A percentile compares a stretch with the other conserved stretches of the same genome.
Evolutionary conservation across 805 yeast species (phyloP).

Genomic region (Saitoella complicata): DNA sequence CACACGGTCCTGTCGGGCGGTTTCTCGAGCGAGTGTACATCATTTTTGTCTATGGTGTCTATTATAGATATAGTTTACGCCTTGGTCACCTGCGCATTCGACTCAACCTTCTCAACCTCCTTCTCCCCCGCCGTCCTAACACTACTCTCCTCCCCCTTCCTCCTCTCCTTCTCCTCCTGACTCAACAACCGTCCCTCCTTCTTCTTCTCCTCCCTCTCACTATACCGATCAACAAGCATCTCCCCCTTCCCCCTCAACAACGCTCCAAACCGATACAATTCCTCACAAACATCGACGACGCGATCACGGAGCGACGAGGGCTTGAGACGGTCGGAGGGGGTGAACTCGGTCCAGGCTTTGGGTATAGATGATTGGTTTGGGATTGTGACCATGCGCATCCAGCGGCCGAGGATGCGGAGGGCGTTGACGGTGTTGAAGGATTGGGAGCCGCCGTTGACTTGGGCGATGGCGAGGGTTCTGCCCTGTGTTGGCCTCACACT

Average conservation of each 20-base stretch:
- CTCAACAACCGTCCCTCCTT: not conserved
- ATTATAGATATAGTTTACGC: too few species aligned
- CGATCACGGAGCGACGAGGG: slow-evolving; percentile 3
- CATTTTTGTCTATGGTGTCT: too few species aligned
- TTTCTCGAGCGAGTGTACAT: too few species aligned
- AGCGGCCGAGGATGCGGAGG: slow-evolving; percentile 3
- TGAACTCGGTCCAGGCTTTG: slow-evolving; percentile 2
- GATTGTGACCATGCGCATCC: slow-evolving; percentile 6
- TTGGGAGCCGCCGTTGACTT: slow-evolving; percentile 3
- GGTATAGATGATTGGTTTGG: slow-evolving; percentile 5
- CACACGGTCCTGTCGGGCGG: too few species aligned
- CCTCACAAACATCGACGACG: slow-evolving; percentile 4
- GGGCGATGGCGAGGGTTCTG: slow-evolving; percentile 4
- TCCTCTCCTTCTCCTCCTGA: too few species aligned
- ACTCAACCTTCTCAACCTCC: too few species aligned
- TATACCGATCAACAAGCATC: slow-evolving; percentile 3
- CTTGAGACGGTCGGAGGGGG: not conserved
- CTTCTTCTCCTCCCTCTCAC: slow-evolving; percentile 1
- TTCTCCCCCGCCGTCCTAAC: too few species aligned
- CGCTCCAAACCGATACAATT: slow-evolving; percentile 1
- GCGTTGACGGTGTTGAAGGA: slow-evolving; percentile 4
- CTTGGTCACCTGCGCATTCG: too few species aligned
- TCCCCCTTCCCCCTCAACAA: slow-evolving; percentile 1
- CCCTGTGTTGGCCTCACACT: slow-evolving; percentile 5
- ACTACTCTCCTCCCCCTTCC: too few species aligned